Base-by-base conservation (phyloP, 1,284 basidiomycete species). In the Boletus smithii region DNA sequence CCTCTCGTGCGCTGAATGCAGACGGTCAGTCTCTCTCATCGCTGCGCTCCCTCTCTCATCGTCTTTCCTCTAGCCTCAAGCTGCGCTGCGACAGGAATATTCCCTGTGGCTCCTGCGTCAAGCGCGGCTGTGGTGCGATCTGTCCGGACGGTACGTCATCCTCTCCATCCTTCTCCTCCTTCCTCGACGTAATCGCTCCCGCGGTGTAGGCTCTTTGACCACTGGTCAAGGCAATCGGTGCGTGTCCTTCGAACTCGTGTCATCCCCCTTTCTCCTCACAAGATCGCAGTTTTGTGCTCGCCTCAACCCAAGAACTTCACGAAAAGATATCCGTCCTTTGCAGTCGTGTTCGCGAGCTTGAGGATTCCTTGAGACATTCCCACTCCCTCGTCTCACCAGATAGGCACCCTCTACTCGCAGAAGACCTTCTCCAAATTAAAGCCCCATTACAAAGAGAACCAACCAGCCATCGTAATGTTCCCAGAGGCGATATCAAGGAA, bases 161-260 rank as follows among this genome's bases (percentile, higher is more conserved):
- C 17, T 26, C 42, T 4, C 20, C 44, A 26, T 11, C 42, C 43
- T 46, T 47, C 26, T 16, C 1, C 41, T 13, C 48, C 53, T 44
- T 48, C 46, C 50, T 23, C 59, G 42, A 54, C 51, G 48, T 62
- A 47, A 62, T 62, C 48, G 20, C 46, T 17, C 27, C 40, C 35
- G 38, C 35, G 8, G 26, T 22, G 4, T 37, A 77, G 86, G 86
- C 42, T 86, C 85, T 20, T 69, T 88, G 38, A 88, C 85, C 8
- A 88, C 85, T 33, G 85, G 85, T 7, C 83, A 86, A 65, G 86
- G 86, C 23, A 88, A 88, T 73, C 79, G 86, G 85, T 86, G 57
- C 44, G 67, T 61, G 39, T 41, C 39, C 31, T 37, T 38, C 24
- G 22, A 16, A 7, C 41, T 36, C 38, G 23, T 40, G 13, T 18